Evolutionary conservation across 1,139 yeast species (phyloP).

Genomic region (Suhomyces chickasaworum): DNA sequence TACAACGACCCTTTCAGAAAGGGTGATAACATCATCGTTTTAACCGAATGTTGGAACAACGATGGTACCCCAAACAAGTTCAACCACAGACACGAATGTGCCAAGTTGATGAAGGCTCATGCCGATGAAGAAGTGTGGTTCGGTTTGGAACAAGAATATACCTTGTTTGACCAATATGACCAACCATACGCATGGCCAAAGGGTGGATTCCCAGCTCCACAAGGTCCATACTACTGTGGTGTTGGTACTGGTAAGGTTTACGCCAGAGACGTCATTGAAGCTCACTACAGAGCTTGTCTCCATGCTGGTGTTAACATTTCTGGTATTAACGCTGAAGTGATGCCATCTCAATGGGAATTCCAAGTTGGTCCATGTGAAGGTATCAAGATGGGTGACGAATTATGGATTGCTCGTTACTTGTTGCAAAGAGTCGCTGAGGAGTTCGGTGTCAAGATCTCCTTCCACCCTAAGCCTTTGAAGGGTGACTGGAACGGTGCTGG

Average conservation of each 20-base stretch:
- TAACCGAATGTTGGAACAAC: slow-evolving; percentile 97
- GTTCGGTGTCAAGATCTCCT: slow-evolving; percentile 95
- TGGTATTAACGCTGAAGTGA: slow-evolving; percentile 98
- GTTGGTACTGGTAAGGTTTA: slow-evolving; percentile 98
- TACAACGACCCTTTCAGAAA: slow-evolving; percentile 97
- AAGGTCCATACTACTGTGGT: slow-evolving; percentile 99
- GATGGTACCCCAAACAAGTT: slow-evolving; percentile 98
- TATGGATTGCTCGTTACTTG: slow-evolving; percentile 94
- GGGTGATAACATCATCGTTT: slow-evolving; percentile 94
- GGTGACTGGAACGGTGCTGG: slow-evolving; percentile 99
- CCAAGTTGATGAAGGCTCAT: slow-evolving; percentile 94
- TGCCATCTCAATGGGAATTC: slow-evolving; percentile 99
- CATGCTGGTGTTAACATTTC: slow-evolving; percentile 87
- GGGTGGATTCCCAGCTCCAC: slow-evolving; percentile 99
- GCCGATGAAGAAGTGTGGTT: slow-evolving; percentile 87
- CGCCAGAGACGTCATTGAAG: slow-evolving; percentile 98
- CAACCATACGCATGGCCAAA: slow-evolving; percentile 98
- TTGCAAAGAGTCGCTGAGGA: slow-evolving; percentile 96
- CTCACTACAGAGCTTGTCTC: slow-evolving; percentile 97
- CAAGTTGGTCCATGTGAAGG: slow-evolving; percentile 99
- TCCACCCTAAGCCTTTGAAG: slow-evolving; percentile 98
- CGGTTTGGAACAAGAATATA: slow-evolving; percentile 98
- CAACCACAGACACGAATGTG: slow-evolving; percentile 98
- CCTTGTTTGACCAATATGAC: slow-evolving; percentile 88
- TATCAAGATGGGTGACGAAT: slow-evolving; percentile 93